Percentiles rank a stretch among this genome's conserved stretches.
phyloP scores from a whole-genome alignment of 2,329 filamentous ascomycete species.

The Aurifilum marmelostoma region DNA sequence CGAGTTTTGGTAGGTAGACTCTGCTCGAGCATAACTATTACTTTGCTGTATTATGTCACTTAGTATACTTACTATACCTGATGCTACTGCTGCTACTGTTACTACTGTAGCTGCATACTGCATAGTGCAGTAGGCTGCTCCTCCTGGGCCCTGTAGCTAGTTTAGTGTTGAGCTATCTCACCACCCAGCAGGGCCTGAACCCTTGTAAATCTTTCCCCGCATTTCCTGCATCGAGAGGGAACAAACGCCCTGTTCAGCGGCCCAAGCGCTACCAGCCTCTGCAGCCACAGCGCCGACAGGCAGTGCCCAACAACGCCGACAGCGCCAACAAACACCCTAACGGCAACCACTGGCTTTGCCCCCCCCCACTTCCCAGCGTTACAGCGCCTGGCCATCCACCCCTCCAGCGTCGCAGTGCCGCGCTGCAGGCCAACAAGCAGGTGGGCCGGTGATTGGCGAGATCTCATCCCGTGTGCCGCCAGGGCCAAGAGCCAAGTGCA shows the following conservation, averaged over 20 bases:
- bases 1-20: not conserved
- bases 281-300: not conserved
- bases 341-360: not conserved
- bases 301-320: not conserved
- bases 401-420: not conserved
- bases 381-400: not conserved
- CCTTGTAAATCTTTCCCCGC: constrained; percentile 26
- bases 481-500: not conserved
- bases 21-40: not conserved
- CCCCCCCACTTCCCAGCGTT: not conserved
- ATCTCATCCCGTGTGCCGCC: not conserved
- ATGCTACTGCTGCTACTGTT: too few relatives aligned
- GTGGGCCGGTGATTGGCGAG: constrained; percentile 7
- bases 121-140: not conserved
- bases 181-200: constrained; percentile 6
- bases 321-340: not conserved
- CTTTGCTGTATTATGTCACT: not conserved
- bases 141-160: not conserved
- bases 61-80: not conserved
- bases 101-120: not conserved
- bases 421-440: not conserved
- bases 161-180: not conserved
- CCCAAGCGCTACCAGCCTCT: not conserved
- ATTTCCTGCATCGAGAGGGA: constrained; percentile 27
- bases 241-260: constrained; percentile 2